These are phyloP conservation scores for Neurospora terricola DNA, from an alignment of 495 filamentous ascomycete species.

Conservation along the genomic window DNA sequence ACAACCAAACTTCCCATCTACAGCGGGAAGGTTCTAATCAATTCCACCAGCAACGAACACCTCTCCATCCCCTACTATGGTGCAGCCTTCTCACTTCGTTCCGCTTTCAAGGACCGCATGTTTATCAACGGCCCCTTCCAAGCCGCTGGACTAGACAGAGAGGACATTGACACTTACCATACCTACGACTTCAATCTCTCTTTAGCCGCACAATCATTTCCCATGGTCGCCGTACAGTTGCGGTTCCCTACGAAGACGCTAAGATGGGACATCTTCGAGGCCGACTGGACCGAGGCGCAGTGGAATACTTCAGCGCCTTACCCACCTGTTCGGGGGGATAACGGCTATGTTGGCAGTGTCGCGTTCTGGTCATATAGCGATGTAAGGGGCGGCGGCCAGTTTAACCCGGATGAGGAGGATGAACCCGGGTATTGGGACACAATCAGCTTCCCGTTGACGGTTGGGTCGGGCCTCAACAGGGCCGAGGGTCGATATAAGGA, in stretches of 20 bases:
- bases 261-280: conserved; percentile 21
- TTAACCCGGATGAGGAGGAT: conserved; percentile 6
- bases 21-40: conserved; percentile 27
- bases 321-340: conserved; percentile 23
- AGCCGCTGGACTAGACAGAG: conserved; percentile 6
- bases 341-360: conserved; percentile 25
- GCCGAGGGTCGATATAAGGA: not conserved
- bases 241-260: conserved; percentile 21
- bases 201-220: conserved; percentile 9
- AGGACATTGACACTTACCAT: conserved; percentile 10
- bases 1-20: conserved; percentile 21
- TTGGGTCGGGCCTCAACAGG: conserved; percentile 9
- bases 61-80: conserved; percentile 23
- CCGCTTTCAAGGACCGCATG: not conserved
- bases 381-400: not conserved
- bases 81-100: conserved; percentile 10
- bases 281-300: conserved; percentile 16
- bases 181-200: conserved; percentile 20
- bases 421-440: conserved; percentile 11
- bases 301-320: conserved; percentile 15
- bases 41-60: conserved; percentile 20
- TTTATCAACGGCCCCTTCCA: conserved; percentile 8
- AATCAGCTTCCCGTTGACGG: conserved; percentile 19
- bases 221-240: conserved; percentile 15
- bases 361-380: conserved; percentile 13